These are phyloP conservation scores for Russula foetens DNA, from an alignment of 768 basidiomycete species.

Conservation along the genomic window DNA sequence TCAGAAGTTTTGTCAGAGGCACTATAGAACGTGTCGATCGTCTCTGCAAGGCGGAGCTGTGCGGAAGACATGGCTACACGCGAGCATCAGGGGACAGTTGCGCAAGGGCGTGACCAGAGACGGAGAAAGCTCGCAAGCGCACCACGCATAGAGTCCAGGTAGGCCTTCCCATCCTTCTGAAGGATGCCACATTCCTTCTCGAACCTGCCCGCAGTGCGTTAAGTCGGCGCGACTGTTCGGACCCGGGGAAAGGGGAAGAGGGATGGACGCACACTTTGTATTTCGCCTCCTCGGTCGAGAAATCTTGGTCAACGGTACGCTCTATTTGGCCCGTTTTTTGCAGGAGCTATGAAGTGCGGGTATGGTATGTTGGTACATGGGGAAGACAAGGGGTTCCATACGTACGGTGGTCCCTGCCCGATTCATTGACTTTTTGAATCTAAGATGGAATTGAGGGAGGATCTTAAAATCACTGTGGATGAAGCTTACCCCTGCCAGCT, in stretches of 20 bases:
- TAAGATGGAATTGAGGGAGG: conserved; percentile 24
- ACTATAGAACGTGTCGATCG: conserved; percentile 87
- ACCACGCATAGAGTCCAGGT: conserved; percentile 93
- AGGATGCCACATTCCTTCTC: conserved; percentile 93
- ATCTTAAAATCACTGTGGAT: neutral
- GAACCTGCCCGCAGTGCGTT: conserved; percentile 42
- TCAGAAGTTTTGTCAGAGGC: conserved; percentile 78
- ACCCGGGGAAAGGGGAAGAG: neutral
- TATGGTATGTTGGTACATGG: conserved; percentile 10
- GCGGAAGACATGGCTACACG: conserved; percentile 81
- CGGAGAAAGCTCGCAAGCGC: conserved; percentile 22
- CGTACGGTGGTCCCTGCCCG: conserved; percentile 84
- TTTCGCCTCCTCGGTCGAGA: conserved; percentile 85
- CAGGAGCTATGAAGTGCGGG: conserved; percentile 49
- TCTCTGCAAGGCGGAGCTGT: conserved; percentile 90
- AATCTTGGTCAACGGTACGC: conserved; percentile 89
- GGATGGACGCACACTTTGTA: conserved; percentile 66
- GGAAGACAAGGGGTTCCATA: conserved; percentile 14
- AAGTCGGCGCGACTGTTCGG: neutral
- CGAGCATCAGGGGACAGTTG: neutral
- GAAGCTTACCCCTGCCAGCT: conserved; percentile 13
- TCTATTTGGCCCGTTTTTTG: conserved; percentile 99
- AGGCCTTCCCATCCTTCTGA: conserved; percentile 93
- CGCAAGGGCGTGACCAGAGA: neutral
- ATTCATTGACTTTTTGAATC: conserved; percentile 91